Evolutionary conservation across 495 filamentous ascomycete species (phyloP).

Genomic region (Alectoria sarmentosa): DNA sequence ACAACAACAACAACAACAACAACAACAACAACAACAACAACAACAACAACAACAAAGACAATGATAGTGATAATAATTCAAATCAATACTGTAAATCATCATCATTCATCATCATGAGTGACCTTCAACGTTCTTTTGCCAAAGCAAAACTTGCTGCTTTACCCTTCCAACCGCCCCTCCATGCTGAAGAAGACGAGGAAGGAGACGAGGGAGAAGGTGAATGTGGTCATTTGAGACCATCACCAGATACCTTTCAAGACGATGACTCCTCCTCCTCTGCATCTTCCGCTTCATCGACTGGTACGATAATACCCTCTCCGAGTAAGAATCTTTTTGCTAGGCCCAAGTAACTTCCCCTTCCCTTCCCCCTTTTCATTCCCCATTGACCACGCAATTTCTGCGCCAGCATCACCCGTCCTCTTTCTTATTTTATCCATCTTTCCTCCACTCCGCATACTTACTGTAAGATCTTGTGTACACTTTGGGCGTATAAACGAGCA

Average conservation of each 20-base stretch:
- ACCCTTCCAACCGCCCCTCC: slow-evolving; percentile 48
- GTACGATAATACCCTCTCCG: slow-evolving; percentile 77
- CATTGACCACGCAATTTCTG: neutral
- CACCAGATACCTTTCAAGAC: slow-evolving; percentile 40
- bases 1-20: too few species aligned
- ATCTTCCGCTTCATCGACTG: slow-evolving; percentile 78
- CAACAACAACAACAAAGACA: too few species aligned
- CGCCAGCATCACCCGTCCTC: neutral
- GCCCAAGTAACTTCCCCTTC: slow-evolving; percentile 49
- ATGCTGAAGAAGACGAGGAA: slow-evolving; percentile 45
- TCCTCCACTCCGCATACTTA: neutral
- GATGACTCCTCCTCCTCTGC: slow-evolving; percentile 70
- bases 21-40: too few species aligned
- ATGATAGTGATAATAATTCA: too few species aligned
- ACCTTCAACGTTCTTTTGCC: slow-evolving; percentile 76
- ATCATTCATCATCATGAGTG: slow-evolving; percentile 55
- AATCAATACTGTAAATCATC: too few species aligned
- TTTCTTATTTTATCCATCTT: neutral
- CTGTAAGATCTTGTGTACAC: neutral
- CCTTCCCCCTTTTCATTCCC: slow-evolving; percentile 2
- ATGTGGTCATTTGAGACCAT: slow-evolving; percentile 31
- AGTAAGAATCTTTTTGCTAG: slow-evolving; percentile 66
- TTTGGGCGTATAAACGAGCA: neutral
- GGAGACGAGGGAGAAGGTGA: slow-evolving; percentile 35
- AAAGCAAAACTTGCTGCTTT: slow-evolving; percentile 66